Base-by-base conservation (phyloP, 2,329 filamentous ascomycete genomes). In the Xylariales sp. region DNA sequence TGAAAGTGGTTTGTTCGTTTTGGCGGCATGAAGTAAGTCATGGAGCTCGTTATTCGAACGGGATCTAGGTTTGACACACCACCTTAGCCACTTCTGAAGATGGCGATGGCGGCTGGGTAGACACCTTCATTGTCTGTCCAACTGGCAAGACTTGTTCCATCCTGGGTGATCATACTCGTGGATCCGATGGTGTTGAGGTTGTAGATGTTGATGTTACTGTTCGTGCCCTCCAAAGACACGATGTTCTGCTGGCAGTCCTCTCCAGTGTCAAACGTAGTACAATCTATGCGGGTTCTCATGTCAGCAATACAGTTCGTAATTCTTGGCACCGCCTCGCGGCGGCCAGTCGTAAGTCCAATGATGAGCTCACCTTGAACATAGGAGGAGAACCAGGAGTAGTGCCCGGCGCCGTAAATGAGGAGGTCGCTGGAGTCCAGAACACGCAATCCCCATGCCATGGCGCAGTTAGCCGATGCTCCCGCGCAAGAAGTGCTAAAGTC, bases 341-440 rank as follows among this genome's bases (percentile, higher is more conserved):
- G n/a, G n/a, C n/a, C n/a, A n/a, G n/a, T n/a, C n/a, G n/a, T n/a
- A n/a, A n/a, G n/a, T n/a, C n/a, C n/a, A n/a, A n/a, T n/a, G 17
- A 23, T 4, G 11, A 33, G 46, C 52, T 53, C 49, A 56, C 52
- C 40, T 3, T 64, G 67, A 48, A 72, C 68, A 52, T 81, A 78
- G 53, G 77, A 69, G 54, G 76, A 72, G 59, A 82, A 82, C 45
- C 72, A 76, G 21, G 59, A 63, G 60, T 84, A 85, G 20, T 81
- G 54, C 0, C 80, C 81, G 0, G 71, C 75, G 14, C 78, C 78
- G 42, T 81, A 80, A 33, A 76, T 57, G 41, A 69, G 56, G 32
- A 83, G 59, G 42, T 70, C 63, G 5, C 54, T 56, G 14, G 69
- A 72, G 49, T 76, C 65, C 25, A 81, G 51, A 37, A 84, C 66